Evolutionary conservation across 352 stramenopile genomes (phyloP).

Genomic region (Globisporangium orthogonon): DNA sequence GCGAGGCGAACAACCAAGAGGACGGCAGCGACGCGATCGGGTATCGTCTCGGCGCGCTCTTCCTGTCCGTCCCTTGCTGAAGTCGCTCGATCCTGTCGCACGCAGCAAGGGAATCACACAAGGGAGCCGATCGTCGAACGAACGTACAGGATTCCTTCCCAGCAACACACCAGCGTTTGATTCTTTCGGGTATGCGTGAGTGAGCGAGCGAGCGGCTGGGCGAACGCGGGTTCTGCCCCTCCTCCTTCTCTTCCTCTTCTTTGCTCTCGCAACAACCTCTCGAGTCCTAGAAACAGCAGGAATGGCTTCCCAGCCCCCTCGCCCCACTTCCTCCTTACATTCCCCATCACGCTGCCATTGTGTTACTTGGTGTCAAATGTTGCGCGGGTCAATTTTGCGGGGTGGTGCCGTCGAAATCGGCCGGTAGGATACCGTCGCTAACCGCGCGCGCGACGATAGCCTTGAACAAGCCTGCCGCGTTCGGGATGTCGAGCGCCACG

Average conservation of each 20-base stretch:
- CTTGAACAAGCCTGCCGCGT: conserved; percentile 40
- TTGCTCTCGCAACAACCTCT: not conserved
- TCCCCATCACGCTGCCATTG: not conserved
- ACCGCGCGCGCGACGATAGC: conserved; percentile 32
- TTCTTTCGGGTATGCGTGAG: not conserved
- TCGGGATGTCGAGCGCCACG: conserved; percentile 63
- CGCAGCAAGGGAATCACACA: not conserved
- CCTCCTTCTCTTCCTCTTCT: not conserved
- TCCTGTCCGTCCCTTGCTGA: conserved; percentile 52
- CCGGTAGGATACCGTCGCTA: conserved; percentile 35
- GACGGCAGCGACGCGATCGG: not conserved
- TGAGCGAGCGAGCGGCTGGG: not conserved
- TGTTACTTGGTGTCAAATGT: not conserved
- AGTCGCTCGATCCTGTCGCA: not conserved
- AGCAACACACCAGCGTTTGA: not conserved
- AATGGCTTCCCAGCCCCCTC: no score
- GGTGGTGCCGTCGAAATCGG: conserved; percentile 40
- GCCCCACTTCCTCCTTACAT: no score
- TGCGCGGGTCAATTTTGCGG: conserved; percentile 3
- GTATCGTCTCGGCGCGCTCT: conserved; percentile 47
- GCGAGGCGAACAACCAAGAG: conserved; percentile 21
- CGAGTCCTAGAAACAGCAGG: not conserved
- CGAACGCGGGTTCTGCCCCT: not conserved
- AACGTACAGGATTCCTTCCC: not conserved
- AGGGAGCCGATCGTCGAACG: not conserved